These are phyloP conservation scores for Pseudoscleropodium purum DNA, from an alignment of 225 moss, liverwort and hornwort species.

Conservation along the genomic window DNA sequence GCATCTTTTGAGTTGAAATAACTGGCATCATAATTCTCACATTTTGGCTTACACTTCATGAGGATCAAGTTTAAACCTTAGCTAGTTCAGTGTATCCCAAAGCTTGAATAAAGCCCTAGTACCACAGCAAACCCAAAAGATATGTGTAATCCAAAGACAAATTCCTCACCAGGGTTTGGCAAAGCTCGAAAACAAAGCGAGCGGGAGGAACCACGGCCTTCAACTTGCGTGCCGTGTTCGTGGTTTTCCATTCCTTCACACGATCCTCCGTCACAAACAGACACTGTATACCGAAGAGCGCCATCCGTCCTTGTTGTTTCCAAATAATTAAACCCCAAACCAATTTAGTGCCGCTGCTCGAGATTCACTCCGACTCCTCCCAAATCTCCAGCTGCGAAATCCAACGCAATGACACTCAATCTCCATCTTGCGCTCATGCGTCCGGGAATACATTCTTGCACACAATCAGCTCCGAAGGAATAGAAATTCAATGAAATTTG, in stretches of 20 bases:
- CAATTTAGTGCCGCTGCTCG: neutral
- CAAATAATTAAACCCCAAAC: neutral
- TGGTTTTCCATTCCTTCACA: slow-evolving; percentile 79
- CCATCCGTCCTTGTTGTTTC: slow-evolving; percentile 7
- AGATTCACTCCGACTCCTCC: neutral
- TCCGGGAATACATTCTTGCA: neutral
- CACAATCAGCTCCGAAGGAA: neutral
- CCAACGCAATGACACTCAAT: slow-evolving; percentile 4
- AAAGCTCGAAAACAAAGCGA: slow-evolving; percentile 86
- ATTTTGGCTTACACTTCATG: neutral
- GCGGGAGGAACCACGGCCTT: slow-evolving; percentile 33
- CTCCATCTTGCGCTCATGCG: neutral
- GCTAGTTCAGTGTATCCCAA: neutral
- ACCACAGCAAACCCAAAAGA: neutral
- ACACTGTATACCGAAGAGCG: slow-evolving; percentile 68
- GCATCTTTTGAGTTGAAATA: neutral
- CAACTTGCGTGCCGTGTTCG: slow-evolving; percentile 73
- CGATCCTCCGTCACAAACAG: slow-evolving; percentile 78
- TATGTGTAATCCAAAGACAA: neutral
- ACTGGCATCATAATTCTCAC: neutral
- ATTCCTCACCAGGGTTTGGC: slow-evolving; percentile 70
- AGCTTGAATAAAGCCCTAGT: neutral
- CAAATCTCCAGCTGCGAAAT: slow-evolving; percentile 6
- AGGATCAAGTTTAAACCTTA: neutral
- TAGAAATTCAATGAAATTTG: neutral